Base-by-base conservation (phyloP, 2,329 filamentous ascomycete species). In the Cylindrodendrum hubeiense region DNA sequence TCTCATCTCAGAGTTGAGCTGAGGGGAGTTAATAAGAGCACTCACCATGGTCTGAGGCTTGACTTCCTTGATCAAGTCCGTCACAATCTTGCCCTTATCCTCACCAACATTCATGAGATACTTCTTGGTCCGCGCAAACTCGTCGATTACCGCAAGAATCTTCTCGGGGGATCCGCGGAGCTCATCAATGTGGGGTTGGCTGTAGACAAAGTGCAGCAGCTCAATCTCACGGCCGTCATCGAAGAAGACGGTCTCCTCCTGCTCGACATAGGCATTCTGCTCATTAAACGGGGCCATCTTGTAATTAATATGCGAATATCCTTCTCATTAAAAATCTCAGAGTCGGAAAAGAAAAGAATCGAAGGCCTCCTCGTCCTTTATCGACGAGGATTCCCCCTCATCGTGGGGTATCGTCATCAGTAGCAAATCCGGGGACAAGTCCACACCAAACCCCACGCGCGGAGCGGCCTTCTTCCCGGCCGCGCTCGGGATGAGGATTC, bases 51-150 rank as follows among this genome's bases (percentile, higher is more conserved):
- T 84, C 58, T 87, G 78, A 1, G 92, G 92, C 76, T 91, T 92
- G 51, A 85, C 81, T 67, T 91, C 82, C 21, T 82, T 82, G 64
- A 96, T 94, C 41, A 95, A 78, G 30, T 91, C 85, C 9, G 86
- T 86, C 2, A 95, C 88, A 57, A 94, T 90, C 67, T 84, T 85
- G 50, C 91, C 92, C 79, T 96, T 96, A 74, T 89, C 84, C 70
- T 90, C 85, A 43, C 93, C 93, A 2, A 96, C 88, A 69, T 94
- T 95, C 90, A 95, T 95, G 55, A 95, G 85, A 67, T 91, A 92
- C 76, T 90, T 92, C 66, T 87, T 84, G 3, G 86, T 89, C 15
- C 71, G 72, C 19, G 74, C 81, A 71, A 79, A 95, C 56, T 91
- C 87, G 73, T 95, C 91, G 76, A 95, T 94, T 28, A 88, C 88